Percentiles rank a stretch among this genome's conserved stretches.
These are phyloP conservation scores for Penicillium corylophilum DNA, from an alignment of 2,329 filamentous ascomycete genomes.

Conservation along the genomic window DNA sequence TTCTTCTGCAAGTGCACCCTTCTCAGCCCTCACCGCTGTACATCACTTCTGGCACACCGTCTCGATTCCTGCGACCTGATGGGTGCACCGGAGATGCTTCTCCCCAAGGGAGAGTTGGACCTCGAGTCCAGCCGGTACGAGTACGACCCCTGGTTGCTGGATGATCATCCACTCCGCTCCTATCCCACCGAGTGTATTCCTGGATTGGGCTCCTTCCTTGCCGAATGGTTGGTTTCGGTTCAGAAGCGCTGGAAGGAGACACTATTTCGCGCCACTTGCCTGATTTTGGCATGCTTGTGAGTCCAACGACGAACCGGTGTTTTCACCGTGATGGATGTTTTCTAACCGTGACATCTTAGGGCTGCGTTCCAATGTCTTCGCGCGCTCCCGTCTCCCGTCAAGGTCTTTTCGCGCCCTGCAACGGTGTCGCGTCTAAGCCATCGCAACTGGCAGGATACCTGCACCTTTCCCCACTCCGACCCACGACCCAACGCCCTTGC, in stretches of 20 bases:
- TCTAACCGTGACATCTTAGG: constrained; percentile 4
- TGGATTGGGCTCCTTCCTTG: constrained; percentile 20
- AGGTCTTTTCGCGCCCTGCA: constrained; percentile 4
- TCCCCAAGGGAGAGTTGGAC: constrained; percentile 7
- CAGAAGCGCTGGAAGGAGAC: constrained; percentile 23
- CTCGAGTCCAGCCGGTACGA: constrained; percentile 14
- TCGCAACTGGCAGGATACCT: constrained; percentile 15
- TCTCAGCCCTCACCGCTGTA: neutral
- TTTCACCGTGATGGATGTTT: neutral
- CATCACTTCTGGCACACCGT: neutral
- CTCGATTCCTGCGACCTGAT: neutral
- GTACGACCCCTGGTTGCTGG: constrained; percentile 29
- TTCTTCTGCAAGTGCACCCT: neutral
- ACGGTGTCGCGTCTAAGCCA: constrained; percentile 13
- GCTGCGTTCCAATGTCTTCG: constrained; percentile 16
- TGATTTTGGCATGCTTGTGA: constrained; percentile 26
- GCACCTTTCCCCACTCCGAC: constrained; percentile 23
- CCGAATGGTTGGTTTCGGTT: constrained; percentile 13
- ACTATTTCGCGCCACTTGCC: constrained; percentile 22
- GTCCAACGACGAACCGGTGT: constrained; percentile 3
- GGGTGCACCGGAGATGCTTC: constrained; percentile 3
- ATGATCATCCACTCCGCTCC: constrained; percentile 37
- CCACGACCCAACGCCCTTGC: constrained; percentile 20
- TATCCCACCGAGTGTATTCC: constrained; percentile 33
- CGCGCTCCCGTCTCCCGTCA: neutral